Conservation (phyloP, 2,329 filamentous ascomycete species). For the Cercospora janseana region DNA sequence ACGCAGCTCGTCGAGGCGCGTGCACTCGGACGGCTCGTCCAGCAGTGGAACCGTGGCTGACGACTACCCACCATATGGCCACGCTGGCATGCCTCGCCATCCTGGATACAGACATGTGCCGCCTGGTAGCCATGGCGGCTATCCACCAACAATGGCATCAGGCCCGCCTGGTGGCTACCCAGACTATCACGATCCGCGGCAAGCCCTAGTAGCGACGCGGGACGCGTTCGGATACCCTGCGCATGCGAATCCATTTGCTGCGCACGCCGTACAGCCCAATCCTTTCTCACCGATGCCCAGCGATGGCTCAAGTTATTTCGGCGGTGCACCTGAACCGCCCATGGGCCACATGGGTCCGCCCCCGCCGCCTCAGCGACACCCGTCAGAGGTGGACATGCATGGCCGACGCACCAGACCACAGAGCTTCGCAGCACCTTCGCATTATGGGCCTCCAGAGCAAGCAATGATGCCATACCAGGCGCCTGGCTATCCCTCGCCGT, state of each 20-base stretch:
- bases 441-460: conserved; percentile 29
- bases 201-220: conserved; percentile 32
- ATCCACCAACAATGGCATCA: conserved; percentile 34
- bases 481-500: conserved; percentile 24
- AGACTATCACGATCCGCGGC: conserved; percentile 30
- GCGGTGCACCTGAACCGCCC: conserved; percentile 23
- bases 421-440: conserved; percentile 33
- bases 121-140: conserved; percentile 36
- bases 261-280: conserved; percentile 28
- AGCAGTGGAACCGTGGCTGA: conserved; percentile 44
- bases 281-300: conserved; percentile 36
- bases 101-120: conserved; percentile 35
- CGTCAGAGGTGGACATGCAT: conserved; percentile 28
- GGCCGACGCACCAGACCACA: conserved; percentile 25
- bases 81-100: conserved; percentile 37
- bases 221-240: conserved; percentile 42
- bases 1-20: conserved; percentile 30
- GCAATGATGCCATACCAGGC: conserved; percentile 31
- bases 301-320: conserved; percentile 40
- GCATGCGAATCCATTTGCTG: conserved; percentile 41
- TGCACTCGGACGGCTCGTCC: conserved; percentile 39
- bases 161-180: conserved; percentile 21
- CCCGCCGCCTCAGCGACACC: conserved; percentile 25
- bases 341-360: conserved; percentile 23
- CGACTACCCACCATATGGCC: conserved; percentile 45